phyloP scores from a whole-genome alignment of 75 land plant species.

The Azolla pinnata region DNA sequence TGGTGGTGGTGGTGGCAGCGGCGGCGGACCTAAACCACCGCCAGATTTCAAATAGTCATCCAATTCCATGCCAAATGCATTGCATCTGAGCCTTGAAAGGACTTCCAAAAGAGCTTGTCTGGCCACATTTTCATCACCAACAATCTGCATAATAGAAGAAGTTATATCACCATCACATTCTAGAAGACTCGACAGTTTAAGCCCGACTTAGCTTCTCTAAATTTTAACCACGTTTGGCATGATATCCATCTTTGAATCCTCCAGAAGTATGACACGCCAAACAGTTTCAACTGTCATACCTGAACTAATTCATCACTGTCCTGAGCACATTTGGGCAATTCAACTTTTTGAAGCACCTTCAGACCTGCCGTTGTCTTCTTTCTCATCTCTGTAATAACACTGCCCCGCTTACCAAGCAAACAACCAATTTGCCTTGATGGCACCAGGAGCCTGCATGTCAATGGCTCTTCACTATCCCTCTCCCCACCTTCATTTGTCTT shows the following conservation, averaged over 20 bases:
- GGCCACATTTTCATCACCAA: conserved; percentile 68
- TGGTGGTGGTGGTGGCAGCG: not conserved
- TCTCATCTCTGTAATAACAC: conserved; percentile 84
- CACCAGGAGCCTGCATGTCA: conserved; percentile 77
- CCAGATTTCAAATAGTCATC: conserved; percentile 17
- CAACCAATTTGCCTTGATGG: conserved; percentile 88
- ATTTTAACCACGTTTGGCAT: too few species aligned
- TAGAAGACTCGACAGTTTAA: too few species aligned
- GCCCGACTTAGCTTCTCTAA: too few species aligned
- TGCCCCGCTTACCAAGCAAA: conserved; percentile 83
- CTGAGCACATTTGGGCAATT: conserved; percentile 71
- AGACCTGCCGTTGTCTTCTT: conserved; percentile 73
- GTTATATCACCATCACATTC: too few species aligned
- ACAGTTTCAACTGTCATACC: too few species aligned
- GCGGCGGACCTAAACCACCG: conserved; percentile 10
- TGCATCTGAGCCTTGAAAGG: conserved; percentile 53
- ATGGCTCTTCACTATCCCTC: conserved; percentile 49
- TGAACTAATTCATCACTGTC: conserved; percentile 94
- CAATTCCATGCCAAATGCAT: conserved; percentile 54
- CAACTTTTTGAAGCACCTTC: conserved; percentile 72
- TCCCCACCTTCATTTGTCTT: conserved; percentile 56
- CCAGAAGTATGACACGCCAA: too few species aligned
- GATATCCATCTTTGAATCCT: too few species aligned
- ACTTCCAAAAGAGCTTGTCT: conserved; percentile 82
- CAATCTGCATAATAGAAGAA: too few species aligned